Percentiles rank a stretch among this genome's conserved stretches.
These are phyloP conservation scores for Helianthus annuus DNA, from an alignment of 129 eudicot species.

Conservation along the genomic window HanXRQr2.0-SUNRISE NC_035443.2:37251321-37251820, in stretches of 20 bases:
- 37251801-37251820: slow-evolving; percentile 11
- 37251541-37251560: slow-evolving; percentile 49
- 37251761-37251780: slow-evolving; percentile 23
- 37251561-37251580: slow-evolving; percentile 36
- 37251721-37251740: slow-evolving; percentile 12
- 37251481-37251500: slow-evolving; percentile 8
- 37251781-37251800: slow-evolving; percentile 32
- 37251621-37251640: slow-evolving; percentile 87
- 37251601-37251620: slow-evolving; percentile 40
- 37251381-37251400: slow-evolving; percentile 46
- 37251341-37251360: not conserved
- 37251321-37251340: slow-evolving; percentile 19
- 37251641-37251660: slow-evolving; percentile 44
- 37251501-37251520: slow-evolving; percentile 77
- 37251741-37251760: slow-evolving; percentile 4
- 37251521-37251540: slow-evolving; percentile 91
- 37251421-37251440: slow-evolving; percentile 82
- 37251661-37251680: slow-evolving; percentile 62
- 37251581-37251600: slow-evolving; percentile 48
- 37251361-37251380: slow-evolving; percentile 31
- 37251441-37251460: slow-evolving; percentile 42
- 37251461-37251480: slow-evolving; percentile 33
- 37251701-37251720: not conserved
- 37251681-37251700: slow-evolving; percentile 57
- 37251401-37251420: slow-evolving; percentile 78